Conservation (phyloP, 768 basidiomycete genomes). For the Xerocomellus intermedius region DNA sequence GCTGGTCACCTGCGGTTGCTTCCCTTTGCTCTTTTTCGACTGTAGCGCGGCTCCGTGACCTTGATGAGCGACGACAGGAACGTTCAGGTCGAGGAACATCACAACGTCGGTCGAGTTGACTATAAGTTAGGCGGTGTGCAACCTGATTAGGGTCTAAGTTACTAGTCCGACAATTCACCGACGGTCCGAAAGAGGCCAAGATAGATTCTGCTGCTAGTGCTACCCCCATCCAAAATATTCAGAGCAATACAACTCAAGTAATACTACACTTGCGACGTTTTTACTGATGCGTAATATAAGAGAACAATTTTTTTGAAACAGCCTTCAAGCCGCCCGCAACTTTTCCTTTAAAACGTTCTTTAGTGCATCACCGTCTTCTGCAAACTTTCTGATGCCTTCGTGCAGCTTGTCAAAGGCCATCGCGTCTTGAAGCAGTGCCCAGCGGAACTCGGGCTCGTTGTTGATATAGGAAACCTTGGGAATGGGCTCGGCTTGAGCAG, state of each 20-base stretch:
- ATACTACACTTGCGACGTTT: not conserved
- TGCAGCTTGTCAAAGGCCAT: conserved; percentile 98
- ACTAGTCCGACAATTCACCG: not conserved
- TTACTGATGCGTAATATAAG: not conserved
- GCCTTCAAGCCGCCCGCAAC: conserved; percentile 30
- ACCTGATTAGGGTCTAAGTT: not conserved
- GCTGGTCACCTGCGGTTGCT: conserved; percentile 35
- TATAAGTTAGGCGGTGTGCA: not conserved
- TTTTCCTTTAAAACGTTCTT: conserved; percentile 77
- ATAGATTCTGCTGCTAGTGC: too few species aligned
- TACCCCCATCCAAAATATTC: not conserved
- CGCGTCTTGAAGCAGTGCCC: conserved; percentile 82
- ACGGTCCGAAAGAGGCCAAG: too few species aligned
- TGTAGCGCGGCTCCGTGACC: conserved; percentile 9
- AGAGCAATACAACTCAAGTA: not conserved
- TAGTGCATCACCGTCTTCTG: conserved; percentile 84
- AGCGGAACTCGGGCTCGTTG: conserved; percentile 92
- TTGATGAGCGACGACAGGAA: conserved; percentile 43
- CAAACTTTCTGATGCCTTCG: conserved; percentile 97
- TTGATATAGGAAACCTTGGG: conserved; percentile 80
- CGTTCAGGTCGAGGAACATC: conserved; percentile 71
- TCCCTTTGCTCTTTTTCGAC: conserved; percentile 31
- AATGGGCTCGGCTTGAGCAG: conserved; percentile 61
- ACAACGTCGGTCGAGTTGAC: not conserved
- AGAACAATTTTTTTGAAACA: not conserved